Evolutionary conservation across 345 rosid genomes (phyloP), one percentile per base, ranked within the genome.

Genomic region (Gossypium bickii): DNA sequence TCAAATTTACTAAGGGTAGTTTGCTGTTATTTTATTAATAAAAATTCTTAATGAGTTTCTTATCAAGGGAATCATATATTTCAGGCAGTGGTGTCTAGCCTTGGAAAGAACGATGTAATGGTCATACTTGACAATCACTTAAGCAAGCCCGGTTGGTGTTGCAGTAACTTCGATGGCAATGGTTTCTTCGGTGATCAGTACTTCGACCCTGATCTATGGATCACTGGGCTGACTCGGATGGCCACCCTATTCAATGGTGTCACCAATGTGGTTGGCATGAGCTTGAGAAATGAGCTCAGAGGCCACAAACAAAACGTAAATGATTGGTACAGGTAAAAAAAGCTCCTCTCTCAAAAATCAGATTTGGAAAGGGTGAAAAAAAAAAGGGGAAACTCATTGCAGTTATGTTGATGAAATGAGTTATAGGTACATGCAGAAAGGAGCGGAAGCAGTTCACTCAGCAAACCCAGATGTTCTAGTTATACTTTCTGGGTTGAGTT

Each of bases 131-230:
- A 96, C 88, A 93, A 96, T 84, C 98, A 96, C 85, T 61, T 96
- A 52, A 93, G 90, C 80, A 87, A 83, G 68, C 98, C 99, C 6
- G 96, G 97, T 24, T 96, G 99, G 99, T 96, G 99, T 25, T 93
- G 99, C 77, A 78, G 86, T 65, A 83, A 56, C 72, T 70, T 44
- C 41, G 98, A 96, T 22, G 98, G 90, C 63, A 93, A 92, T 79
- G 98, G 99, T n/a, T 96, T 96, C 85, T 92, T 93, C 68, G 99
- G 99, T 20, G 99, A 96, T 78, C 78, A 51, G 12, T 89, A 82
- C 80, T 93, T 96, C 63, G 81, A 86, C 56, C 98, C 99, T 4
- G 87, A 85, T 58, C 69, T 49, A 9, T 96, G 99, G 99, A 73
- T 89, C 79, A 67, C 75, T 1, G 97, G 93, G 45, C 81, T 93